A percentile compares a stretch with the other conserved stretches of the same genome.
Evolutionary conservation across 2,329 filamentous ascomycete species (phyloP).

Genomic region (Monilinia aucupariae): DNA sequence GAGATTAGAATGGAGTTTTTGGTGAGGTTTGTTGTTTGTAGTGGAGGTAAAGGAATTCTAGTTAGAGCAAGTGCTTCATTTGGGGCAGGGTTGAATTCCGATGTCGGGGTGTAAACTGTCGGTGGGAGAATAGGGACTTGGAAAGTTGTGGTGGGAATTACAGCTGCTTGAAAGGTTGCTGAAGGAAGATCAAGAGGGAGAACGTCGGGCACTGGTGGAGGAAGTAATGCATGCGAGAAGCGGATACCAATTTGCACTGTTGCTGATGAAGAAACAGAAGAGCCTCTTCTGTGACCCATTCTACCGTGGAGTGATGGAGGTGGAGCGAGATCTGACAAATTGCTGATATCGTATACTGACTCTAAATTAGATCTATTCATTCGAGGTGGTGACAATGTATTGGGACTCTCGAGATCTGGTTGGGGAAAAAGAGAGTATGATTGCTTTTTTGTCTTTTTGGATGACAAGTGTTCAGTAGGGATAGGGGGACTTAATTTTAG

Average conservation of each 20-base stretch:
- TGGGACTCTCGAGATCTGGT: conserved; percentile 19
- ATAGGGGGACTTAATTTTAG: not conserved
- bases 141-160: not conserved
- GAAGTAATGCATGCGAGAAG: conserved; percentile 48
- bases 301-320: conserved; percentile 26
- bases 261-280: conserved; percentile 59
- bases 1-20: conserved; percentile 10
- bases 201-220: conserved; percentile 16
- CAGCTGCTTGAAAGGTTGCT: conserved; percentile 36
- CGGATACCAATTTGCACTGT: conserved; percentile 68
- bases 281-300: conserved; percentile 43
- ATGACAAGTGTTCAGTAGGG: not conserved
- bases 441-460: conserved; percentile 24
- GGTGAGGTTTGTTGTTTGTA: conserved; percentile 11
- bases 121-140: not conserved
- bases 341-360: conserved; percentile 32
- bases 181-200: conserved; percentile 30
- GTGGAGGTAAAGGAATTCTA: conserved; percentile 9
- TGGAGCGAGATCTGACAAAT: conserved; percentile 22
- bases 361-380: conserved; percentile 16
- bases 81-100: not conserved
- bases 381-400: not conserved
- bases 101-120: not conserved
- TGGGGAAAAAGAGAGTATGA: conserved; percentile 33
- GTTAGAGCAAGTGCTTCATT: conserved; percentile 1